Conservation (phyloP, 768 basidiomycete species). For the Lentinula raphanica region DNA sequence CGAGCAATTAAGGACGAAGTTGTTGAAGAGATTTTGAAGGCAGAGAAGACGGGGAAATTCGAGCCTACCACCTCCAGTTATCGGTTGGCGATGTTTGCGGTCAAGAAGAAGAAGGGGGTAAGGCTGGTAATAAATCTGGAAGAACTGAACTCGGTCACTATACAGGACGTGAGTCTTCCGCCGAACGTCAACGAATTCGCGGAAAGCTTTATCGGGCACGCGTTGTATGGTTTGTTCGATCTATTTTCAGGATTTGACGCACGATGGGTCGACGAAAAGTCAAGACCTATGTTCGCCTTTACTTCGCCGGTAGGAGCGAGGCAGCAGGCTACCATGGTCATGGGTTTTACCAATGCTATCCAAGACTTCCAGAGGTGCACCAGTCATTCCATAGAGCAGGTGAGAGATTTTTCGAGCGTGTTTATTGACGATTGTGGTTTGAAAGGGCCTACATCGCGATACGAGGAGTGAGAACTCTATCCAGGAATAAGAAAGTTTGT, state of each 20-base stretch:
- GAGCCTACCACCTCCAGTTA: neutral
- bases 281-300: constrained; percentile 8
- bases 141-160: neutral
- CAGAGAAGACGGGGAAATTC: neutral
- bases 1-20: neutral
- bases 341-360: constrained; percentile 8
- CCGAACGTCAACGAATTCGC: constrained; percentile 2
- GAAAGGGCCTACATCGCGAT: no score
- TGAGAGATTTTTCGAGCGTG: no score
- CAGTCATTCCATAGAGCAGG: neutral
- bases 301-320: constrained; percentile 8
- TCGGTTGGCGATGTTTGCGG: neutral
- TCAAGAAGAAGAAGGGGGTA: neutral
- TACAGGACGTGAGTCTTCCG: neutral
- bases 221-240: neutral
- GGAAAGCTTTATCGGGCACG: neutral
- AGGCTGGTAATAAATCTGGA: neutral
- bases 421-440: constrained; percentile 20
- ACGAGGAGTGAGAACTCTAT: no score
- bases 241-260: constrained; percentile 2
- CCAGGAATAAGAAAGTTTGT: no score
- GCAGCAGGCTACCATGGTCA: constrained; percentile 10
- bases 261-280: neutral
- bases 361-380: constrained; percentile 3
- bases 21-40: neutral